Percentiles rank a stretch among this genome's conserved stretches.
Evolutionary conservation across 116 monocot species (phyloP).

Genomic region (Cymodocea nodosa): DNA sequence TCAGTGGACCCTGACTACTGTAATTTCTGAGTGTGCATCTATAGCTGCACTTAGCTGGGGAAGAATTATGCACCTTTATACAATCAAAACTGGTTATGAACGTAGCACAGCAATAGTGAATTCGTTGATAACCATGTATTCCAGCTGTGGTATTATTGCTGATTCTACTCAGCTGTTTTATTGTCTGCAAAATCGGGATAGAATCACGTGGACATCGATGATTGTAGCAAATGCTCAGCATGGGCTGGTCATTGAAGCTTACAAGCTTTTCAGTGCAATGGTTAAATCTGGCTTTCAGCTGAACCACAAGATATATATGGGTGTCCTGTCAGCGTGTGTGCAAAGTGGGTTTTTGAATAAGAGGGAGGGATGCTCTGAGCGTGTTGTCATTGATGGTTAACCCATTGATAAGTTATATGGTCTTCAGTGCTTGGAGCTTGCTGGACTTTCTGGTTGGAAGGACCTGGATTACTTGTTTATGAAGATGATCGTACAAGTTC

Average conservation of each 20-base stretch:
- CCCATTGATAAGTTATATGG: too few relatives aligned
- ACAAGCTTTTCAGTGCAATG: conserved; percentile 31
- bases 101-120: conserved; percentile 34
- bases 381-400: too few relatives aligned
- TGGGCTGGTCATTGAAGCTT: conserved; percentile 26
- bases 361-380: too few relatives aligned
- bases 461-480: too few relatives aligned
- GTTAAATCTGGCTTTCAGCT: conserved; percentile 22
- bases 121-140: conserved; percentile 60
- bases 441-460: too few relatives aligned
- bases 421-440: too few relatives aligned
- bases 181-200: conserved; percentile 21
- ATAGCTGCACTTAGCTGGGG: conserved; percentile 50
- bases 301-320: conserved; percentile 37
- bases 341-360: conserved; percentile 38
- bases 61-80: conserved; percentile 41
- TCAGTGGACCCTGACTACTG: conserved; percentile 33
- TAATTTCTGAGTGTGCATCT: conserved; percentile 43
- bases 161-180: conserved; percentile 32
- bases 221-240: conserved; percentile 49
- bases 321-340: conserved; percentile 30
- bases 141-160: conserved; percentile 38
- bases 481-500: too few relatives aligned
- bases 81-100: conserved; percentile 25
- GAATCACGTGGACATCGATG: conserved; percentile 60